phyloP scores from a whole-genome alignment of 2,329 filamentous ascomycete species.

The Phaeomoniella chlamydospora region DNA sequence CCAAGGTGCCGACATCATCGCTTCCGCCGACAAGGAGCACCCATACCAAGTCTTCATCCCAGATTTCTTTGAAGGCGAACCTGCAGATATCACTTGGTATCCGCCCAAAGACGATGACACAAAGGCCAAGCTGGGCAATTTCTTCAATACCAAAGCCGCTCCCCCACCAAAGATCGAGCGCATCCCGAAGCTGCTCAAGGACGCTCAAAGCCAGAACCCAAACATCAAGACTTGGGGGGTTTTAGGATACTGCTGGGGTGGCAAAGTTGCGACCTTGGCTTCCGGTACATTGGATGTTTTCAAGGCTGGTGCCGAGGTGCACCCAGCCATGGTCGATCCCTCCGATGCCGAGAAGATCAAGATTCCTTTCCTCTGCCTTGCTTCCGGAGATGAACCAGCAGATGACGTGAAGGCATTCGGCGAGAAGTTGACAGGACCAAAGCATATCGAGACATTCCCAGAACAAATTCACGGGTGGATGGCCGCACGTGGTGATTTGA shows the following conservation, averaged over 20 bases:
- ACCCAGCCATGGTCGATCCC: slow-evolving; percentile 47
- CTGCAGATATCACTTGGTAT: slow-evolving; percentile 48
- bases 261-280: slow-evolving; percentile 40
- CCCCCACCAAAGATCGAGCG: slow-evolving; percentile 42
- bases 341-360: slow-evolving; percentile 40
- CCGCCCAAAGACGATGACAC: slow-evolving; percentile 46
- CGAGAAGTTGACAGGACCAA: slow-evolving; percentile 20
- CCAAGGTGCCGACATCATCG: slow-evolving; percentile 49
- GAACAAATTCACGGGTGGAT: slow-evolving; percentile 31
- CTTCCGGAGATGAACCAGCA: slow-evolving; percentile 41
- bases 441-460: slow-evolving; percentile 28
- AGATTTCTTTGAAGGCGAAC: slow-evolving; percentile 74
- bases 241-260: slow-evolving; percentile 42
- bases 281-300: slow-evolving; percentile 36
- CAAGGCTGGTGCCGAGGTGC: slow-evolving; percentile 41
- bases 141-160: slow-evolving; percentile 41
- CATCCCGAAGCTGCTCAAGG: slow-evolving; percentile 39
- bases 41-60: slow-evolving; percentile 82
- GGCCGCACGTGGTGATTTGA: slow-evolving; percentile 25
- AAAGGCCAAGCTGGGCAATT: slow-evolving; percentile 42
- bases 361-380: slow-evolving; percentile 43
- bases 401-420: slow-evolving; percentile 28
- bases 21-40: slow-evolving; percentile 46
- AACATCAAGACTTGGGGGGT: slow-evolving; percentile 42
- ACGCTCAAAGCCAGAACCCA: slow-evolving; percentile 32